Base-by-base conservation (phyloP, 2,329 filamentous ascomycete species). In the Dactylellina cionopaga region DNA sequence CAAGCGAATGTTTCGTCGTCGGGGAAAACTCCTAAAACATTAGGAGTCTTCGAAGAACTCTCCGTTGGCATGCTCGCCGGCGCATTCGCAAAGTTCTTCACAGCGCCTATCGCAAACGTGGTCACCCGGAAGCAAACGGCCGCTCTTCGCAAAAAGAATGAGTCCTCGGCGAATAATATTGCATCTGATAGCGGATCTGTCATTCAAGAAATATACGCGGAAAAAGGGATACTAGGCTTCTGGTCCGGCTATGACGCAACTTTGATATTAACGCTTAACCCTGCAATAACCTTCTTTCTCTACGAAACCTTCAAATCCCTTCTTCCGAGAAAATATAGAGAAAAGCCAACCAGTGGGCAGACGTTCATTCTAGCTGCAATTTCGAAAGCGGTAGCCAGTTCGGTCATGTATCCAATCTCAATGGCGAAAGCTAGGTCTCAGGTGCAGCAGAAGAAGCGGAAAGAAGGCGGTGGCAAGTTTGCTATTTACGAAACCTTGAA, bases 171-270 rank as follows among this genome's bases (percentile, higher is more conserved):
- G 11, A 0, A 84, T 84, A 2, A 74, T 79, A 22, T 47, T 76
- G 19, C 25, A 10, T 33, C 81, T 86, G 78, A 77, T 84, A 6
- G 80, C 81, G 77, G 76, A 35, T 76, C 78, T 25, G 91, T 92
- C 27, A 84, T 89, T 15, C 80, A 82, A 0, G 83, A 86, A 41
- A 93, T 96, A 70, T 81, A 83, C 39, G 77, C 82, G 1, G 89
- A 94, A 78, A 90, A 89, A 76, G 92, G 92, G 0, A 70, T 92
- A 7, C 78, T 83, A 44, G 92, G 92, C 1, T 89, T 96, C 77
- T 96, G 92, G 93, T 89, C 92, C 0, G 92, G 92, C 0, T 96
- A 96, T 79, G 91, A 90, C 17, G 92, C 92, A 1, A 89, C 86
- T 19, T 80, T 96, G 66, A 84, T 96, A 37, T 81, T 96, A 54